Base-by-base conservation (phyloP, 805 yeast species). In the Saccharomycopsis babjevae region DNA sequence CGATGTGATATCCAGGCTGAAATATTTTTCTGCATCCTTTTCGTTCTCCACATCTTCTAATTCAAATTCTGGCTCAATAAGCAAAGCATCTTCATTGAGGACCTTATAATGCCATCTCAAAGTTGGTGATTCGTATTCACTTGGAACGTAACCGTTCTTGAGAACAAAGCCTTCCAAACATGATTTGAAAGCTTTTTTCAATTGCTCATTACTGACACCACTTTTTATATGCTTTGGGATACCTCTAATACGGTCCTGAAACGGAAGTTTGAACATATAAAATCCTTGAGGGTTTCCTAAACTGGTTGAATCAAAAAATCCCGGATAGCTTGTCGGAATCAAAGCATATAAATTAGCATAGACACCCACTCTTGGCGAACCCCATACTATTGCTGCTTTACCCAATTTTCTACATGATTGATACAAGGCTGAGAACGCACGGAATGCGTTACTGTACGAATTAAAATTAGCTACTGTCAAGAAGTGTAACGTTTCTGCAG, bases 301-400 rank as follows among this genome's bases (percentile, higher is more conserved):
- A 18, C 34, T 39, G n/a, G 59, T 32, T 11, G 39, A n/a, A 25
- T 34, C 52, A n/a, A 56, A 40, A 22, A 56, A 56, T 25, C 56
- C 8, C 30, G 57, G 62, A 16, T 57, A 57, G 7, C 64, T 67
- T 0, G 87, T 80, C 0, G 96, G 87, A 39, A 83, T 74, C 61
- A 91, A 66, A 1, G 86, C 82, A 67, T 78, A 84, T 54, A 88
- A 63, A 3, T 73, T 63, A 0, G 96, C 94, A 39, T 77, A 69
- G 0, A 88, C 70, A 57, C 77, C 77, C 54, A 71, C 73, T 61
- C 84, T 79, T 6, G 77, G 66, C 66, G 83, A 82, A 0, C 96
- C 93, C 84, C 90, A 89, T 3, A 88, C 79, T 7, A 93, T 72
- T 0, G 88, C 94, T 67, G 79, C 83, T 66, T 80, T 80, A 1